Conservation (phyloP, 2,329 filamentous ascomycete genomes). For the Achaetomium macrosporum region DNA sequence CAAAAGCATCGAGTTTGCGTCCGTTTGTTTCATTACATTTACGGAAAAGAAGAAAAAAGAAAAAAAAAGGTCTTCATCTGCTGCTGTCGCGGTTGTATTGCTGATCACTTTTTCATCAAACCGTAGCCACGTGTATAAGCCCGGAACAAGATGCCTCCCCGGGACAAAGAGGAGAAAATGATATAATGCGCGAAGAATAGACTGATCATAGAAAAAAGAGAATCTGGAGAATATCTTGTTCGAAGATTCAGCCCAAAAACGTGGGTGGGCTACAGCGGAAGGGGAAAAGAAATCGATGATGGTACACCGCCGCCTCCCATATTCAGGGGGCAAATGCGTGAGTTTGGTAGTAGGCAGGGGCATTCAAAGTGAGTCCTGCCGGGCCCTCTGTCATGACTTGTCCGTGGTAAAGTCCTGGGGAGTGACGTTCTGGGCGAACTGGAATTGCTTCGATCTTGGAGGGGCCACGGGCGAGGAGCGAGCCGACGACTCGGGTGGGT, state of each 20-base stretch:
- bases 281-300: slow-evolving; percentile 5
- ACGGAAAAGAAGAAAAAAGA: background rate
- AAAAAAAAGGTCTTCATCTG: slow-evolving; percentile 2
- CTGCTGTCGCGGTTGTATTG: background rate
- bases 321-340: background rate
- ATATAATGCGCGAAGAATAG: background rate
- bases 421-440: slow-evolving; percentile 42
- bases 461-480: slow-evolving; percentile 33
- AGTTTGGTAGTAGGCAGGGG: background rate
- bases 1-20: background rate
- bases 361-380: too few relatives aligned
- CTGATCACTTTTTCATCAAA: slow-evolving; percentile 5
- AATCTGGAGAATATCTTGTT: background rate
- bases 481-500: slow-evolving; percentile 32
- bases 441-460: slow-evolving; percentile 37
- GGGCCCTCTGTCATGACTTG: slow-evolving; percentile 9
- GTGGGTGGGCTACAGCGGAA: background rate
- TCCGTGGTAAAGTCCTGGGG: slow-evolving; percentile 36
- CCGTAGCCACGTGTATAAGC: slow-evolving; percentile 12
- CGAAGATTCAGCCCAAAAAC: background rate
- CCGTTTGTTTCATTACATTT: slow-evolving; percentile 20
- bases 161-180: background rate
- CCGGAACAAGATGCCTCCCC: background rate
- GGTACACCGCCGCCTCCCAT: slow-evolving; percentile 11
- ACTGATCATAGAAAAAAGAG: background rate